Evolutionary conservation across 2,329 filamentous ascomycete genomes (phyloP).

Genomic region (Tolypocladium ovalisporum): DNA sequence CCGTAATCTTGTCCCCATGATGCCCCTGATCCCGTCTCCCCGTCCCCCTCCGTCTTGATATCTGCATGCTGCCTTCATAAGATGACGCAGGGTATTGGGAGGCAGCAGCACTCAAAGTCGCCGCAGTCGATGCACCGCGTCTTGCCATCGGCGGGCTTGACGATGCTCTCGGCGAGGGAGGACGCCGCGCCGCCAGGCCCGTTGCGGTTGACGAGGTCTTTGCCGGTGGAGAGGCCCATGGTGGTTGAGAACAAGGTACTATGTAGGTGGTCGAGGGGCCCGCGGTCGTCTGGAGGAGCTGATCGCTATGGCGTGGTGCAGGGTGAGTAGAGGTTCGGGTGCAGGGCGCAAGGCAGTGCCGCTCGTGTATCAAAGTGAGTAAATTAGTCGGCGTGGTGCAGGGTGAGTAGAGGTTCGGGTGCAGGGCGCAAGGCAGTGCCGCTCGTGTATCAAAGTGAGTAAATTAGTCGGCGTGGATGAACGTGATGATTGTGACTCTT

Average conservation of each 20-base stretch:
- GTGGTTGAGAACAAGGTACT: neutral
- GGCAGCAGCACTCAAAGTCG: slow-evolving; percentile 43
- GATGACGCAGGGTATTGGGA: slow-evolving; percentile 38
- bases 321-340: neutral
- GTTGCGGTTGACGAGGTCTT: slow-evolving; percentile 20
- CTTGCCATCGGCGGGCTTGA: slow-evolving; percentile 36
- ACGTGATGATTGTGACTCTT: neutral
- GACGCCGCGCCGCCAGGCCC: slow-evolving; percentile 37
- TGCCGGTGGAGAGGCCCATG: slow-evolving; percentile 12
- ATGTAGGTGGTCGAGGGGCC: too few species aligned
- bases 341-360: neutral
- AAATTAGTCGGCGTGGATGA: neutral
- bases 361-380: neutral
- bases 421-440: neutral
- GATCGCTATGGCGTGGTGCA: neutral
- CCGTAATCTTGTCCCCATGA: neutral
- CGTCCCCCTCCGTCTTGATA: neutral
- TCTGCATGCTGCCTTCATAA: slow-evolving; percentile 23
- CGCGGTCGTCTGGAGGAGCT: neutral
- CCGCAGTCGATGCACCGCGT: slow-evolving; percentile 40
- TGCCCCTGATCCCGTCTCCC: neutral
- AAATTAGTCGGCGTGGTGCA: neutral
- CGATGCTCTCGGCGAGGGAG: slow-evolving; percentile 36
- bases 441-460: neutral
- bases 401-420: neutral